phyloP scores from a whole-genome alignment of 1,284 basidiomycete species.

The Malassezia brasiliensis region DNA sequence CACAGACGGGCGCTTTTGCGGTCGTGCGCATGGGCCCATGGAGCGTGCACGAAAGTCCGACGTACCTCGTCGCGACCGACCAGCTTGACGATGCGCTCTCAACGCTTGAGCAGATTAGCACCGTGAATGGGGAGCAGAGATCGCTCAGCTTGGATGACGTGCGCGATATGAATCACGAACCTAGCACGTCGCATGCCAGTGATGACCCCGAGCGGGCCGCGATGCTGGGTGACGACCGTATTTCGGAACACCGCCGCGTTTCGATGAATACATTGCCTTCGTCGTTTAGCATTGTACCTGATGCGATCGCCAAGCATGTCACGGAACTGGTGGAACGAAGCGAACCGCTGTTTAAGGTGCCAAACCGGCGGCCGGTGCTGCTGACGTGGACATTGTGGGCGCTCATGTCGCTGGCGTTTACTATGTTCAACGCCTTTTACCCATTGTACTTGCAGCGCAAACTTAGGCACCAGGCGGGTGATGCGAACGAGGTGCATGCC shows the following conservation, averaged over 20 bases:
- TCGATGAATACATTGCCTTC: background rate
- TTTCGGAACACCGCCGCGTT: background rate
- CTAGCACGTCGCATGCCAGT: background rate
- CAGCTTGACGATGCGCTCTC: constrained; percentile 29
- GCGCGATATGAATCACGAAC: background rate
- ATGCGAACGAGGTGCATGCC: constrained; percentile 19
- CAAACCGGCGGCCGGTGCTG: constrained; percentile 36
- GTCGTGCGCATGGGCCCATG: background rate
- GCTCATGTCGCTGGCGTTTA: constrained; percentile 58
- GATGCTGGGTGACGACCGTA: background rate
- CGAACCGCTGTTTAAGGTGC: background rate
- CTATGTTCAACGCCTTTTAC: constrained; percentile 93
- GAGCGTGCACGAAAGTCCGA: constrained; percentile 67
- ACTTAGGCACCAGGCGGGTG: constrained; percentile 1
- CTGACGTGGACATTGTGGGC: constrained; percentile 50
- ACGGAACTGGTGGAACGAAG: background rate
- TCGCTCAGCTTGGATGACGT: constrained; percentile 26
- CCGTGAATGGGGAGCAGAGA: constrained; percentile 23
- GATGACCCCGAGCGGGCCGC: background rate
- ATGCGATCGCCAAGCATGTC: background rate
- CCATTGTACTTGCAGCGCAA: constrained; percentile 62
- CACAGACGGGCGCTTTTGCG: constrained; percentile 15
- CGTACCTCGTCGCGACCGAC: constrained; percentile 33
- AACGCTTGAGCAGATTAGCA: constrained; percentile 31
- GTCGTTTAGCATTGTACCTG: background rate